These are phyloP conservation scores for Dothideomycetidae sp. DNA, from an alignment of 2,329 filamentous ascomycete species.

Conservation along the genomic window DNA sequence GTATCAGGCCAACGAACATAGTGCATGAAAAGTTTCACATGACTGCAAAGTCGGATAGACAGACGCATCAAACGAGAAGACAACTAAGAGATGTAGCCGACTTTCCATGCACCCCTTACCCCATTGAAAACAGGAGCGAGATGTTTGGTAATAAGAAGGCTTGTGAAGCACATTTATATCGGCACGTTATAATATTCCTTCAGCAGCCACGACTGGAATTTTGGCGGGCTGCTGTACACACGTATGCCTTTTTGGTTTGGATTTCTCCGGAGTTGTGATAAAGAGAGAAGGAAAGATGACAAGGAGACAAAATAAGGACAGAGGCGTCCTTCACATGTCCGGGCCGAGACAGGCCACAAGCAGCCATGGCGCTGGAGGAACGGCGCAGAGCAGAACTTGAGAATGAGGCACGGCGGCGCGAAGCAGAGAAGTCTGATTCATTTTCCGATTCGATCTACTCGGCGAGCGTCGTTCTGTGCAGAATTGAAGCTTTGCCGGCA, in stretches of 20 bases:
- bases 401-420: no score
- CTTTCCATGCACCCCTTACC: conserved; percentile 51
- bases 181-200: conserved; percentile 49
- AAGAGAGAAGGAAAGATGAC: background rate
- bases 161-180: conserved; percentile 33
- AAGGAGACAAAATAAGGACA: no score
- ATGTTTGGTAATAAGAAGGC: conserved; percentile 53
- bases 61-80: no score
- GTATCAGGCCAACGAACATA: no score
- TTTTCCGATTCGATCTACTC: background rate
- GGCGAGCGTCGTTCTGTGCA: background rate
- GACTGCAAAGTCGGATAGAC: no score
- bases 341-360: no score
- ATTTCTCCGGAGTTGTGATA: no score
- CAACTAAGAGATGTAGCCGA: conserved; percentile 35
- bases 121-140: conserved; percentile 34
- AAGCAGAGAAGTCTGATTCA: background rate
- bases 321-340: no score
- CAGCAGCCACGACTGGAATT: conserved; percentile 46
- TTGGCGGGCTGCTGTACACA: conserved; percentile 55
- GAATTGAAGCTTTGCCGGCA: background rate
- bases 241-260: conserved; percentile 49
- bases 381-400: no score
- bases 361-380: no score
- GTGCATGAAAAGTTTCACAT: no score